Base-by-base conservation (phyloP, 805 yeast genomes). In the Zygotorulaspora chibaensis region DNA sequence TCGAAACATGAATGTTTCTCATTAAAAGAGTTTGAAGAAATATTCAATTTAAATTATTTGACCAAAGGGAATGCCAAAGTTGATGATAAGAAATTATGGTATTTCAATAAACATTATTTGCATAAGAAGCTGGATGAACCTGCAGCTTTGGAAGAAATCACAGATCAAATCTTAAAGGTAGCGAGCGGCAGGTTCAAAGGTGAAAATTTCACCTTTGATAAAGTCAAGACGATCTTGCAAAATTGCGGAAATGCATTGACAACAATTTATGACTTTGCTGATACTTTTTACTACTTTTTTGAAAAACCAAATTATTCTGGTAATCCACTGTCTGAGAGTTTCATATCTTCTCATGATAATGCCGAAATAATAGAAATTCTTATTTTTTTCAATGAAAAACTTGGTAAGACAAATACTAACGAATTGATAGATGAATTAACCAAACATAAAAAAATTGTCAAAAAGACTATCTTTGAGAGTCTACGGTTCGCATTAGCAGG, bases 21-120 rank as follows among this genome's bases (percentile, higher is more conserved):
- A 0, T 56, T 84, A 48, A 52, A 70, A 1, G 79, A 84, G 28
- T 65, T 90, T 43, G 77, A 72, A 10, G 50, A 70, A 23, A 48
- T 63, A 18, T 93, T 93, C 61, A 71, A 80, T 12, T 61, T 89
- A 31, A 81, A 81, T 46, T 81, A 85, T 18, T 72, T 93, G 54
- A 91, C 98, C 10, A 88, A 80, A 57, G 98, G 99, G 1, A 90
- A 90, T 66, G 95, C 96, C 12, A 91, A 89, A 61, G 96, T 93
- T 7, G 89, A 86, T 52, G 81, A 80, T 48, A 74, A 76, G 43
- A 91, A 93, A 63, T 72, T 93, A 43, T 70, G 73, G 53, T 86
- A 69, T 61, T 86, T 93, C 68, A 90, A 93, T 65, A 87, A 85
- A 57, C 75, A 74, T 48, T 87, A 85, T 59, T 65, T 89, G 33